Base-by-base conservation (phyloP, 1,284 basidiomycete species). In the Moesziomyces antarcticus region DNA sequence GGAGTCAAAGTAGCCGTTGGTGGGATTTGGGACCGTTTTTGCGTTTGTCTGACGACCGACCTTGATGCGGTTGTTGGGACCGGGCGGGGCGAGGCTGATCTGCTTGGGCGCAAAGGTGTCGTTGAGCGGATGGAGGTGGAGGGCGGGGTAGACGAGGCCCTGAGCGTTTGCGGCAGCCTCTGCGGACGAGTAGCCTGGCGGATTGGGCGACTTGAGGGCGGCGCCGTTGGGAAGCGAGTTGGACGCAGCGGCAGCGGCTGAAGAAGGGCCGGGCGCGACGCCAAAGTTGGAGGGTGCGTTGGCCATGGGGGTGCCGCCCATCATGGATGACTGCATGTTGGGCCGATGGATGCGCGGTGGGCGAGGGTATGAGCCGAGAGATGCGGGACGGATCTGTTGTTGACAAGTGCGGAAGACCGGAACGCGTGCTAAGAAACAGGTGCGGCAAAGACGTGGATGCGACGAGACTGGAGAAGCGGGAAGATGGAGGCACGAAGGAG, bases 21-120 rank as follows among this genome's bases (percentile, higher is more conserved):
- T 88, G 80, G 97, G 94, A 18, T 92, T 93, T 8, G 97, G 97
- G 27, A 93, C 90, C 0, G 94, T 97, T 88, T 97, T 97, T 69
- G 91, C 91, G 85, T 96, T 98, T 24, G 95, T 99, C 86, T 99
- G 96, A 59, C 95, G 88, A n/a, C 97, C 96, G 82, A 99, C 96
- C 88, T 98, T 98, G 80, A 89, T 92, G 89, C 83, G 73, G 49
- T 82, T 82, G 55, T 70, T 72, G 43, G 77, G 58, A 14, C 78
- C 88, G 51, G 87, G 88, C 30, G 87, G 86, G 3, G 89, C 87
- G 45, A 99, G 90, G 46, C 92, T 90, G 79, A 99, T 96, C 85
- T 97, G 93, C 86, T 99, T 98, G 68, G 94, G 93, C 44, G 92
- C 88, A 85, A 98, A 98, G 1, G 94, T 94, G 85, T 97, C 94